Base-by-base conservation (phyloP, 2,329 filamentous ascomycete genomes). In the Botrytis porri region DNA sequence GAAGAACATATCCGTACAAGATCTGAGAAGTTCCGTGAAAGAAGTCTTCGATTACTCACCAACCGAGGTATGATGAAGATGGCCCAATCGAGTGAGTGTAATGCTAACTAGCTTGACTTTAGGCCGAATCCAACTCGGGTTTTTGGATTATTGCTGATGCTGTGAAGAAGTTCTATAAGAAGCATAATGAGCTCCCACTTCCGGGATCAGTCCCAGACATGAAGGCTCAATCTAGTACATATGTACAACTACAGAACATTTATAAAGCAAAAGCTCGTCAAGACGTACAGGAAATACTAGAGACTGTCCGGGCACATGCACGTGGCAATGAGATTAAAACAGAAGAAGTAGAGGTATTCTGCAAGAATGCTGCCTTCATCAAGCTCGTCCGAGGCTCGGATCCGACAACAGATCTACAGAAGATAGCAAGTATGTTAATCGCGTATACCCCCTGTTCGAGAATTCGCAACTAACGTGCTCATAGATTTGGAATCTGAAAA, bases 91-190 rank as follows among this genome's bases (percentile, higher is more conserved):
- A 78, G 82, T 67, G 74, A 59, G 48, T 60, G 20, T 4, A 64
- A 10, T 57, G 60, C 72, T 75, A 69, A 69, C 35, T 37, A 41
- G 25, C 37, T 29, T 60, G 29, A 63, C 65, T 37, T 43, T 43
- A 83, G 73, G 87, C 86, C 0, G 85, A 92, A 77, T 79, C 80
- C 63, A 82, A 80, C 41, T 88, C 87, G 0, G 88, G 88, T 73
- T 98, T 99, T 84, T 99, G 97, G 96, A 83, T 95, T 74, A 95
- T 98, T 77, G 92, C 93, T 14, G 87, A 90, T 72, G 95, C 95
- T 0, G 86, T 98, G 72, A 90, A 90, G 74, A 80, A 87, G 32
- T 99, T 99, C 82, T 91, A 95, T 81, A 82, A 87, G 16, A 89
- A 89, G 71, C 89, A 98, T 80, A 84, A 86, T 12, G 87, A 91